A percentile compares a stretch with the other conserved stretches of the same genome.
Evolutionary conservation across 176 grass and related monocot species (phyloP).

Genomic region (bread wheat (Triticum aestivum)): IWGSC_CS_RefSeq_v2.1 NC_057802.1:382867298-382867797

Average conservation of each 20-base stretch:
- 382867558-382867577: conserved; percentile 15
- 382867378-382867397: no score
- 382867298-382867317: no score
- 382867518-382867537: background rate
- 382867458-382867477: no score
- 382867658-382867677: background rate
- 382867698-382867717: conserved; percentile 82
- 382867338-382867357: no score
- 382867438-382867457: no score
- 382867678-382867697: conserved; percentile 32
- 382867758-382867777: conserved; percentile 99
- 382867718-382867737: conserved; percentile 99
- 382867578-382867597: background rate
- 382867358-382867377: no score
- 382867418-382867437: no score
- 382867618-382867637: conserved; percentile 14
- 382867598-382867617: conserved; percentile 4
- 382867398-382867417: no score
- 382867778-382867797: conserved; percentile 96
- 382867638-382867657: conserved; percentile 13
- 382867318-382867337: no score
- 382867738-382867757: conserved; percentile 91
- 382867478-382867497: background rate
- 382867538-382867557: background rate
- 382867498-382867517: conserved; percentile 3